Evolutionary conservation across 2,329 filamentous ascomycete genomes (phyloP).

Genomic region (Scedosporium boydii): DNA sequence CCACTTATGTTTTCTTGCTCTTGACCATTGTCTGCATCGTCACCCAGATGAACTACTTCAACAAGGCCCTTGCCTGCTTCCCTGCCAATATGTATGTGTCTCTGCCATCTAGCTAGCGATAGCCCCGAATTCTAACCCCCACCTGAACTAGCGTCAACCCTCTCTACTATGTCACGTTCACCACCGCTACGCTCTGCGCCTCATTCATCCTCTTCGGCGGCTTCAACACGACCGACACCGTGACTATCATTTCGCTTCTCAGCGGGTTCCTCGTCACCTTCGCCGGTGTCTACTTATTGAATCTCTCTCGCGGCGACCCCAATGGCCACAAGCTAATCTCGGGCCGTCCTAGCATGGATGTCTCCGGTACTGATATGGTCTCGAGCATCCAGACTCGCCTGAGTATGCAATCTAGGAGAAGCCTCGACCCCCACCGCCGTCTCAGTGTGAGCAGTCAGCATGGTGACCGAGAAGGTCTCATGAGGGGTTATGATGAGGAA

Average conservation of each 20-base stretch:
- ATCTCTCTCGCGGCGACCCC: constrained; percentile 87
- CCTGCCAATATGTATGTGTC: constrained; percentile 83
- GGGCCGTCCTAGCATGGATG: constrained; percentile 56
- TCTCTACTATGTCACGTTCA: constrained; percentile 96
- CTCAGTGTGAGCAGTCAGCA: constrained; percentile 55
- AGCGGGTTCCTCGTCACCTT: constrained; percentile 94
- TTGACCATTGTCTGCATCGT: constrained; percentile 87
- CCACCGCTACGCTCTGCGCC: constrained; percentile 83
- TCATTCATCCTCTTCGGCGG: constrained; percentile 94
- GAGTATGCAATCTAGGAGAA: constrained; percentile 85
- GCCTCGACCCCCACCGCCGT: constrained; percentile 52
- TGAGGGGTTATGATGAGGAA: constrained; percentile 79
- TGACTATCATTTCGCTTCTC: constrained; percentile 86
- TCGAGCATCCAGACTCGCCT: constrained; percentile 81
- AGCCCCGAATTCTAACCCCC: background rate
- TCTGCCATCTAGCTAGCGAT: background rate
- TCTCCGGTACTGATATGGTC: constrained; percentile 83
- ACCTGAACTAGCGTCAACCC: constrained; percentile 65
- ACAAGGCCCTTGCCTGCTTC: constrained; percentile 95
- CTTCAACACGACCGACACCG: constrained; percentile 87
- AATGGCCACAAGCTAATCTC: constrained; percentile 62
- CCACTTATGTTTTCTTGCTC: constrained; percentile 96
- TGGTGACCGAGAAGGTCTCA: constrained; percentile 71
- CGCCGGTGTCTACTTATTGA: constrained; percentile 88
- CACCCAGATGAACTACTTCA: constrained; percentile 99